phyloP scores from a whole-genome alignment of 169 alveolate species.

The Perkinsus marinus region DNA sequence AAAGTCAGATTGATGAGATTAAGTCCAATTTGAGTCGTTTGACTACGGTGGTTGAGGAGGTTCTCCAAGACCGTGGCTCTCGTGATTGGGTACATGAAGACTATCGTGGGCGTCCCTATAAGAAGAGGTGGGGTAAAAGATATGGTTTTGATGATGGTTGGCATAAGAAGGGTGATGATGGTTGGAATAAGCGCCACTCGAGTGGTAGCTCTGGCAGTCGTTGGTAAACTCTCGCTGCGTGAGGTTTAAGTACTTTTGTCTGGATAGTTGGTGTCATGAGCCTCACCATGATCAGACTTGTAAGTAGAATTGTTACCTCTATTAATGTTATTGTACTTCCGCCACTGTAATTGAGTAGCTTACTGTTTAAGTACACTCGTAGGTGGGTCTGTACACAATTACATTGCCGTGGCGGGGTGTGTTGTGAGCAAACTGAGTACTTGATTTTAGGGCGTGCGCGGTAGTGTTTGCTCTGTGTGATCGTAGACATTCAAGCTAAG shows the following conservation, averaged over 20 bases:
- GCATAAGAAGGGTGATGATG: neutral
- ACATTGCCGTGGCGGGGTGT: neutral
- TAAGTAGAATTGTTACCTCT: neutral
- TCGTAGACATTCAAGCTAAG: neutral
- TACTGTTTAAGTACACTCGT: no score
- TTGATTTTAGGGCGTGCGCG: neutral
- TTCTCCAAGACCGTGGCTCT: neutral
- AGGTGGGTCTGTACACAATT: neutral
- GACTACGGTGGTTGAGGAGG: neutral
- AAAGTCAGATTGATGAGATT: neutral
- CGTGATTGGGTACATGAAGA: neutral
- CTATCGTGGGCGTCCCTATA: neutral
- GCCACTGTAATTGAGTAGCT: no score
- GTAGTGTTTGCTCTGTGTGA: neutral
- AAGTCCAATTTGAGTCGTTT: neutral
- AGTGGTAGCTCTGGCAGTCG: neutral
- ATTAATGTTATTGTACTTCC: neutral
- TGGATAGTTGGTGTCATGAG: neutral
- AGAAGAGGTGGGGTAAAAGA: neutral
- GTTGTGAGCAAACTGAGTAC: neutral
- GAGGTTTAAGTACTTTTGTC: neutral
- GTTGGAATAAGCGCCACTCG: neutral
- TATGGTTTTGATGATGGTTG: no score
- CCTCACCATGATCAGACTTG: neutral
- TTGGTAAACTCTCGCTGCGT: neutral